Evolutionary conservation across 176 grass and related monocot species (phyloP).

Genomic region (Eleusine indica): DNA sequence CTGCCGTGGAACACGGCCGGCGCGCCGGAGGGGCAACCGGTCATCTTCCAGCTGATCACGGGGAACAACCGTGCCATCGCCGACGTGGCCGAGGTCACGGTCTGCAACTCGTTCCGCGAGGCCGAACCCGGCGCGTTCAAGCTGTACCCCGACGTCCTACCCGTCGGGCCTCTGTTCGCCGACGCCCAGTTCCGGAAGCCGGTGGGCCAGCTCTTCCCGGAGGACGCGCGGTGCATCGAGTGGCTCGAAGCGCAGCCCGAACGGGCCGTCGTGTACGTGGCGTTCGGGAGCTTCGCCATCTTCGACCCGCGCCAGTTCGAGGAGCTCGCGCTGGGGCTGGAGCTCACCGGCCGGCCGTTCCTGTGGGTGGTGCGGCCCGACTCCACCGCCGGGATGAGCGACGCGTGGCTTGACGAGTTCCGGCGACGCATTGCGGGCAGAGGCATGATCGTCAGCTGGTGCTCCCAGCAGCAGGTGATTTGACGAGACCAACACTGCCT

Average conservation of each 20-base stretch:
- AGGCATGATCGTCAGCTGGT: slow-evolving; percentile 47
- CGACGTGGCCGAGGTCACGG: neutral
- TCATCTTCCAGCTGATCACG: neutral
- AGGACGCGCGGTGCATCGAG: slow-evolving; percentile 40
- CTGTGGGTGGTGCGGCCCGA: slow-evolving; percentile 68
- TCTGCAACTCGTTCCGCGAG: slow-evolving; percentile 71
- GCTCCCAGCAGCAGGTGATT: slow-evolving; percentile 33
- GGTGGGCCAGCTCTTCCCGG: slow-evolving; percentile 41
- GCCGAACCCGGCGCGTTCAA: slow-evolving; percentile 47
- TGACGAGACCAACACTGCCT: no score
- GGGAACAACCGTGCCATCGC: neutral
- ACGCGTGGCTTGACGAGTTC: slow-evolving; percentile 47
- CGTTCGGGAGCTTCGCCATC: slow-evolving; percentile 61
- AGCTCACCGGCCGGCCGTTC: slow-evolving; percentile 45
- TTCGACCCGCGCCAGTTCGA: slow-evolving; percentile 44
- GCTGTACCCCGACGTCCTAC: slow-evolving; percentile 6
- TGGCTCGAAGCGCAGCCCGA: slow-evolving; percentile 61
- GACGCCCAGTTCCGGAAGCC: neutral
- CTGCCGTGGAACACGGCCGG: slow-evolving; percentile 28
- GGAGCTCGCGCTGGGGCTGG: slow-evolving; percentile 65
- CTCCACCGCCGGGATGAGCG: neutral
- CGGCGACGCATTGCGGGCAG: neutral
- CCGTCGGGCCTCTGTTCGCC: slow-evolving; percentile 40
- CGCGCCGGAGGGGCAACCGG: neutral
- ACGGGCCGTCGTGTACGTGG: slow-evolving; percentile 61